Evolutionary conservation across 164 flowering plant species (phyloP), one percentile per base, ranked within the genome.

Genomic region (Vitis cinerea): DNA sequence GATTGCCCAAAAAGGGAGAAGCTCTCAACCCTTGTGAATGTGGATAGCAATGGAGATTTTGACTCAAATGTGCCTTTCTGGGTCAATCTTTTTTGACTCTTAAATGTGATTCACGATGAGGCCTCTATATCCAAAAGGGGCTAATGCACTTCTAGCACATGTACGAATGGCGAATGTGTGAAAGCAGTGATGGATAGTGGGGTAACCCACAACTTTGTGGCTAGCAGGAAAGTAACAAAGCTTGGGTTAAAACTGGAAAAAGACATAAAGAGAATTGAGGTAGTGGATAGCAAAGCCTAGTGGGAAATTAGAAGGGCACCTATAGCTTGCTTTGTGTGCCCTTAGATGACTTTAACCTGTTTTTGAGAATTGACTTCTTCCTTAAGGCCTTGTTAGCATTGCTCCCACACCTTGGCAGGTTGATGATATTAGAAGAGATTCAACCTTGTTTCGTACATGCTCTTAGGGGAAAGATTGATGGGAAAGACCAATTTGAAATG

Each of bases 271-370:
- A 0, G 37, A 12, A 23, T 59, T 2, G 17, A 59, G 15, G 44
- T 37, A 1, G 37, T 59, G 3, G 17, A 27, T 10, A 8, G 1
- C 2, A 3, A 11, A 10, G 15, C 61, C 2, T 10, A 3, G 10
- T 71, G 17, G 67, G 49, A 1, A 10, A 17, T 1, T 76, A 72
- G 71, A 14, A 0, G 11, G 77, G 69, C 0, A 61, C 14, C 9
- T 0, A 8, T 3, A 57, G 27, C 5, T 5, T 73, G 3, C 14
- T 62, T 54, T 50, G 8, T 8, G 53, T 72, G 1, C 67, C 64
- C 2, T 1, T 76, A 2, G 74, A 70, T 61, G 74, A 73, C n/a
- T 73, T 66, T 47, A 65, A 73, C 2, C 3, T 73, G 0, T 69
- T 77, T 0, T 37, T 62, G 0, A 71, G 77, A 9, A 70, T 29